These are phyloP conservation scores for Nyssa sinensis DNA, from an alignment of 148 eudicot genomes.

Conservation along the genomic window DNA sequence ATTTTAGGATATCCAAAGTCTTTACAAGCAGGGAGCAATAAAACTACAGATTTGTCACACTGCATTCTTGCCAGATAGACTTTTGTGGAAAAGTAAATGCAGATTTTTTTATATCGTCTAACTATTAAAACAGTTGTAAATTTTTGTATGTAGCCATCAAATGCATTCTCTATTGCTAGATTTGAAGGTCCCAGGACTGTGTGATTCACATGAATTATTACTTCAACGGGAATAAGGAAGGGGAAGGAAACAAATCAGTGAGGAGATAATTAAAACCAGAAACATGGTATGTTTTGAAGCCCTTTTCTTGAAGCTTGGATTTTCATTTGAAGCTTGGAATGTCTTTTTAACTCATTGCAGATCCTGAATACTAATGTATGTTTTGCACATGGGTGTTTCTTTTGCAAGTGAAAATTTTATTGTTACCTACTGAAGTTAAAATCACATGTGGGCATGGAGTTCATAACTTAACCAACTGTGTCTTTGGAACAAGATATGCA, in stretches of 20 bases:
- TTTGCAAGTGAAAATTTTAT: background rate
- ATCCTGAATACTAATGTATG: background rate
- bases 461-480: background rate
- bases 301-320: background rate
- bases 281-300: slow-evolving; percentile 12
- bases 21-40: background rate
- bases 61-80: background rate
- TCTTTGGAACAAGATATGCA: background rate
- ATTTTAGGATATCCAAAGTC: background rate
- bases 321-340: too few relatives aligned
- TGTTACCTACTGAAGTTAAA: background rate
- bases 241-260: slow-evolving; percentile 4
- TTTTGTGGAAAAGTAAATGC: background rate
- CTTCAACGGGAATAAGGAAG: background rate
- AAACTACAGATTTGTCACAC: too few relatives aligned
- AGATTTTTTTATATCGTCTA: too few relatives aligned
- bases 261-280: background rate
- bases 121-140: background rate
- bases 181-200: background rate
- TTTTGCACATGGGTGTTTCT: background rate
- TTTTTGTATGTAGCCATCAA: too few relatives aligned
- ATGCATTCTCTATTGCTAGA: background rate
- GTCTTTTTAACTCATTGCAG: too few relatives aligned
- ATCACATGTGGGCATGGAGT: background rate
- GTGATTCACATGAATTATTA: slow-evolving; percentile 4